These are phyloP conservation scores for Skeletonema grethae DNA, from an alignment of 108 stramenopile species.

Conservation along the genomic window DNA sequence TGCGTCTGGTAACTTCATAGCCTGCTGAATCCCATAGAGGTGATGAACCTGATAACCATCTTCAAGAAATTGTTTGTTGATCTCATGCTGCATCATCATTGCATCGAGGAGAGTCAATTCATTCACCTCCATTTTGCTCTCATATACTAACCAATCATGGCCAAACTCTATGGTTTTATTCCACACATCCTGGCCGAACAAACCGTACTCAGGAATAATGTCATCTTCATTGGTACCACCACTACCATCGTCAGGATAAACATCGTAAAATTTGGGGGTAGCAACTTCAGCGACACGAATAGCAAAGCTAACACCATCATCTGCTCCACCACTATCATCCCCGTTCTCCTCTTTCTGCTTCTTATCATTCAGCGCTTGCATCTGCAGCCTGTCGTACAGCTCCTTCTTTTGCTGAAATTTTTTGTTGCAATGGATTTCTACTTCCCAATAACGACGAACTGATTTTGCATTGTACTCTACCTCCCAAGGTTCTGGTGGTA, in stretches of 20 bases:
- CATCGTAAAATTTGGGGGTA: conserved; percentile 44
- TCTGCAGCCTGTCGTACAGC: neutral
- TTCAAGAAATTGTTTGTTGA: conserved; percentile 26
- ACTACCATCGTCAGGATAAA: conserved; percentile 39
- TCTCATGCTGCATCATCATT: conserved; percentile 41
- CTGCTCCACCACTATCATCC: neutral
- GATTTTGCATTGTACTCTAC: conserved; percentile 32
- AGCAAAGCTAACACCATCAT: neutral
- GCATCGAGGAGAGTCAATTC: conserved; percentile 46
- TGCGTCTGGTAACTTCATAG: conserved; percentile 49
- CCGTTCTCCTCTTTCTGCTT: conserved; percentile 15
- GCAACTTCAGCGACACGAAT: conserved; percentile 11
- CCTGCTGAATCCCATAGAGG: conserved; percentile 46
- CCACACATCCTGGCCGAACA: conserved; percentile 32
- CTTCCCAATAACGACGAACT: conserved; percentile 63
- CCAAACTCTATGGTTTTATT: conserved; percentile 23
- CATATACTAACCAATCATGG: conserved; percentile 67
- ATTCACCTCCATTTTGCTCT: conserved; percentile 34
- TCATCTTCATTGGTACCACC: conserved; percentile 16
- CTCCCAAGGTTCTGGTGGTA: conserved; percentile 24
- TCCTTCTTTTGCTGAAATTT: conserved; percentile 50
- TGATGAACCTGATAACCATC: conserved; percentile 38
- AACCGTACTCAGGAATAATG: conserved; percentile 18
- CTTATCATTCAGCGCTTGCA: conserved; percentile 8
- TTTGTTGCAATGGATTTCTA: conserved; percentile 68